These are phyloP conservation scores for Arthroderma sp. DNA, from an alignment of 2,329 filamentous ascomycete species.

Conservation along the genomic window DNA sequence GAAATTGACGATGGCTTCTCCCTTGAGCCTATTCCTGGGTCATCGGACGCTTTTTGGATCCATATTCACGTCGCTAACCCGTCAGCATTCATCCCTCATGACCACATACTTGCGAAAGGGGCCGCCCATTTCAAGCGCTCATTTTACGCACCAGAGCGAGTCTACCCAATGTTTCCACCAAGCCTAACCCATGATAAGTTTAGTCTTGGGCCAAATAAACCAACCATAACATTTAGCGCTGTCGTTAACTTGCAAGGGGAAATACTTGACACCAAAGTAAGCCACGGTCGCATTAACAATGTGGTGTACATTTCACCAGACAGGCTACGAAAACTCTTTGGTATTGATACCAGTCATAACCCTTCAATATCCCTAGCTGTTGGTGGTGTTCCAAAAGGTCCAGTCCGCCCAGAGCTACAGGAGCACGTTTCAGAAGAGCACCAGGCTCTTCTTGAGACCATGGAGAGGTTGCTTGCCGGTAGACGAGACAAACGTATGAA, in stretches of 20 bases:
- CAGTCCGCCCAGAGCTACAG: slow-evolving; percentile 17
- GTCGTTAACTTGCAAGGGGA: slow-evolving; percentile 41
- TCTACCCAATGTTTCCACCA: slow-evolving; percentile 46
- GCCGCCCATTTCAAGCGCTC: slow-evolving; percentile 44
- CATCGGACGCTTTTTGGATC: slow-evolving; percentile 42
- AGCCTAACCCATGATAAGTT: slow-evolving; percentile 40
- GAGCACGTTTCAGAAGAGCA: slow-evolving; percentile 25
- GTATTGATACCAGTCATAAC: slow-evolving; percentile 16
- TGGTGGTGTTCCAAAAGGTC: slow-evolving; percentile 22
- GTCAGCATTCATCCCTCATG: slow-evolving; percentile 46
- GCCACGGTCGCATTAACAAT: slow-evolving; percentile 43
- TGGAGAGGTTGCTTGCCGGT: slow-evolving; percentile 30
- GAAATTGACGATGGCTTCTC: slow-evolving; percentile 55
- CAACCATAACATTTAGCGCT: slow-evolving; percentile 50
- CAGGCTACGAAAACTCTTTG: slow-evolving; percentile 29
- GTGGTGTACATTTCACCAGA: slow-evolving; percentile 42
- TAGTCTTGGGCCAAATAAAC: slow-evolving; percentile 43
- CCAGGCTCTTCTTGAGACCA: slow-evolving; percentile 23
- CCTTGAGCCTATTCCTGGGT: slow-evolving; percentile 38
- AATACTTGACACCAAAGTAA: slow-evolving; percentile 43
- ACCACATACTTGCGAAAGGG: slow-evolving; percentile 42
- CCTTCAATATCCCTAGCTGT: slow-evolving; percentile 20
- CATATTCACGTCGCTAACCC: slow-evolving; percentile 54
- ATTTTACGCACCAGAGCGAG: slow-evolving; percentile 42
- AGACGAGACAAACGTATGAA: slow-evolving; percentile 26